These are phyloP conservation scores for Podospora fimiseda DNA, from an alignment of 495 filamentous ascomycete species.

Conservation along the genomic window DNA sequence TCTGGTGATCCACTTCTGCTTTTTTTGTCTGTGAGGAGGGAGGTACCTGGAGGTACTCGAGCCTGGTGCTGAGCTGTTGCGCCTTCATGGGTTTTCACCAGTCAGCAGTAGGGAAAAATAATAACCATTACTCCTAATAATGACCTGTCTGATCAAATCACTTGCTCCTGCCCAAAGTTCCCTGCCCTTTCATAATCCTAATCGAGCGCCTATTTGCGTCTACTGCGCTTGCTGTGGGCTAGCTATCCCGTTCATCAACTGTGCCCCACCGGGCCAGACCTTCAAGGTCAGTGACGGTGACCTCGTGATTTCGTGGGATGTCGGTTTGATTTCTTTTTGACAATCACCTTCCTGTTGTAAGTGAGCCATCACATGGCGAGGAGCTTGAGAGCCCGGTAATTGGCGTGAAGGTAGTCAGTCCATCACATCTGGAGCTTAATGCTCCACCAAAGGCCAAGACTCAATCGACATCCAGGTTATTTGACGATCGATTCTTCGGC, in stretches of 20 bases:
- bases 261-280: conserved; percentile 7
- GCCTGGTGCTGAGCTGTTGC: not conserved
- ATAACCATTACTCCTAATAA: no score
- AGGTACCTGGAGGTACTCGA: conserved; percentile 9
- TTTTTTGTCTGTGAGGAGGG: not conserved
- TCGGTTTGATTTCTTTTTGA: not conserved
- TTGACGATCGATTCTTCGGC: conserved; percentile 12
- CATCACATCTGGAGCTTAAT: conserved; percentile 10
- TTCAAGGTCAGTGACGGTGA: not conserved
- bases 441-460: conserved; percentile 16
- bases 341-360: conserved; percentile 5
- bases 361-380: conserved; percentile 18
- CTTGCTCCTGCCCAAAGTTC: not conserved
- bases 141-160: not conserved
- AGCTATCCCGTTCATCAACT: not conserved
- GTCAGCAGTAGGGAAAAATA: not conserved
- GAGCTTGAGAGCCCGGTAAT: conserved; percentile 10
- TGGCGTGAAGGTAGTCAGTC: conserved; percentile 6
- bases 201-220: not conserved
- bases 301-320: not conserved
- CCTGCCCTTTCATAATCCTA: not conserved
- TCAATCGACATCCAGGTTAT: conserved; percentile 12
- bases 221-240: not conserved
- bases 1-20: conserved; percentile 12
- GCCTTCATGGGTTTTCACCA: not conserved